phyloP scores from a whole-genome alignment of 148 eudicot genomes.

The Fagopyrum tataricum region DNA sequence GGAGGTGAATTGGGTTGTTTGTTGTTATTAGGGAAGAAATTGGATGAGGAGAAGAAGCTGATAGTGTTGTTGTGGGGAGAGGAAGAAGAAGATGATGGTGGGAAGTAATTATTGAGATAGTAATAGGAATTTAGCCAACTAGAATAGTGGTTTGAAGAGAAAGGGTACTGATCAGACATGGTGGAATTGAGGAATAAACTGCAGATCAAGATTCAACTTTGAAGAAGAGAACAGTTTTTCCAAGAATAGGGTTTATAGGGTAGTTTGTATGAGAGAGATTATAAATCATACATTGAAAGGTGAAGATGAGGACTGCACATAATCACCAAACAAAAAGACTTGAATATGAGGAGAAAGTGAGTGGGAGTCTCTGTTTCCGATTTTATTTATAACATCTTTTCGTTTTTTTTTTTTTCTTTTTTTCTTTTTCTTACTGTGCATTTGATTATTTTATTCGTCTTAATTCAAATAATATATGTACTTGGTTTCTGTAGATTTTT shows the following conservation, averaged over 20 bases:
- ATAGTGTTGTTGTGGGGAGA: neutral
- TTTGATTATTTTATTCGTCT: neutral
- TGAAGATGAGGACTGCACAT: conserved; percentile 13
- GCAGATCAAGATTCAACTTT: neutral
- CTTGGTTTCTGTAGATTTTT: neutral
- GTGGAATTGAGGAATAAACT: neutral
- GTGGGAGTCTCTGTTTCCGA: neutral
- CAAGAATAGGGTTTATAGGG: conserved; percentile 3
- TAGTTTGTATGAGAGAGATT: neutral
- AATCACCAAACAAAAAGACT: conserved; percentile 8
- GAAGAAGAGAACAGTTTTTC: neutral
- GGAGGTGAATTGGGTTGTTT: conserved; percentile 10
- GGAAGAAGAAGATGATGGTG: neutral
- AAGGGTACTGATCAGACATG: conserved; percentile 14
- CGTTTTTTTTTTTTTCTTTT: neutral
- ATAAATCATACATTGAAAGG: neutral
- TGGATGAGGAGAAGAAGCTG: neutral
- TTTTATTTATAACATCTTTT: conserved; percentile 2
- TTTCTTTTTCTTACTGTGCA: neutral
- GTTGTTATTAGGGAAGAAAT: neutral
- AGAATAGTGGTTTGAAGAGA: conserved; percentile 12
- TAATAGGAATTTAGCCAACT: conserved; percentile 6
- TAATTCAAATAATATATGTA: too few relatives aligned
- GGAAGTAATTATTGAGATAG: neutral
- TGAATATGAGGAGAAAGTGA: neutral